A percentile compares a stretch with the other conserved stretches of the same genome.
phyloP scores from a whole-genome alignment of 1,284 basidiomycete species.

The Pterulicium gracile region DNA sequence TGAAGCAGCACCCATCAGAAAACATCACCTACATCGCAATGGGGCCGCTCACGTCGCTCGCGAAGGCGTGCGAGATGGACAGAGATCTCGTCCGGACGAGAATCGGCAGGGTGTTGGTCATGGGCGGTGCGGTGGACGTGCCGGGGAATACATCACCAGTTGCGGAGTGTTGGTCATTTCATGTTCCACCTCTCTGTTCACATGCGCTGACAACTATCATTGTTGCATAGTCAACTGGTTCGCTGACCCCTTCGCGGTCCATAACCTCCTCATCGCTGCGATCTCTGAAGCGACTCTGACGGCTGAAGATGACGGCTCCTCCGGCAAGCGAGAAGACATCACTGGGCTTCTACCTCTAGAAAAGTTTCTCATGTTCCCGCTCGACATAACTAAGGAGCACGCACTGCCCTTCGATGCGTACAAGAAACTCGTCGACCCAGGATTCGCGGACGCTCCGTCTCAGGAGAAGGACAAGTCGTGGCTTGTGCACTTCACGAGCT shows the following conservation, averaged over 20 bases:
- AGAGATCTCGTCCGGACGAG: constrained; percentile 43
- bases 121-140: constrained; percentile 95
- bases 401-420: constrained; percentile 66
- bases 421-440: constrained; percentile 38
- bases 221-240: constrained; percentile 74
- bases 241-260: constrained; percentile 84
- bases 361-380: constrained; percentile 61
- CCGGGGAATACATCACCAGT: constrained; percentile 83
- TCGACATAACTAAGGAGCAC: constrained; percentile 77
- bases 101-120: constrained; percentile 71
- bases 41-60: constrained; percentile 86
- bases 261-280: constrained; percentile 41
- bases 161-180: constrained; percentile 60
- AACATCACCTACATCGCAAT: constrained; percentile 79
- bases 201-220: constrained; percentile 6
- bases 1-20: constrained; percentile 45
- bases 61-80: constrained; percentile 53
- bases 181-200: neutral
- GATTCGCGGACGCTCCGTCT: constrained; percentile 41
- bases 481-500: constrained; percentile 65
- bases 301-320: neutral
- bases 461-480: constrained; percentile 33
- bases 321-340: no score
- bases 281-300: constrained; percentile 10
- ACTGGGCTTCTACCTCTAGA: constrained; percentile 52